Conservation (phyloP, 2,329 filamentous ascomycete genomes). For the Scorias spongiosa region DNA sequence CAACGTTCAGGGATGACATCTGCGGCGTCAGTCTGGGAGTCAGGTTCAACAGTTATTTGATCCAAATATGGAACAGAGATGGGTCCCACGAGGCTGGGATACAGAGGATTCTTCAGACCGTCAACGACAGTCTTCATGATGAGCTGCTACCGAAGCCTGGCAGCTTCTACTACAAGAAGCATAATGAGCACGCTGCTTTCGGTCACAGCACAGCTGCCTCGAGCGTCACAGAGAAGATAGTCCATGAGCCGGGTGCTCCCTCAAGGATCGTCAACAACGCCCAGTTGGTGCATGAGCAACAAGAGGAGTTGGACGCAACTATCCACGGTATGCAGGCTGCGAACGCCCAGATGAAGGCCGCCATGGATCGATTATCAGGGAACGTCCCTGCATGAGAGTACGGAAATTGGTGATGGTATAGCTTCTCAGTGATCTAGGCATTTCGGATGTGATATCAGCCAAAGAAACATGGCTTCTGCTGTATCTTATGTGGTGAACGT, state of each 20-base stretch:
- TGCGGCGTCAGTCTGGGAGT: conserved; percentile 79
- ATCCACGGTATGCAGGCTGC: not conserved
- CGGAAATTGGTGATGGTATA: too few relatives aligned
- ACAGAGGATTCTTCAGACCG: conserved; percentile 55
- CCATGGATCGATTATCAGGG: not conserved
- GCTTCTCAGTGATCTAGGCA: too few relatives aligned
- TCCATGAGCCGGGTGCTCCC: not conserved
- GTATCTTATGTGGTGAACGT: too few relatives aligned
- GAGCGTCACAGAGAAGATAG: not conserved
- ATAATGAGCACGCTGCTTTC: conserved; percentile 70
- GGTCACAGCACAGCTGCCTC: not conserved
- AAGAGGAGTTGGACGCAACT: not conserved
- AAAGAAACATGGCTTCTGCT: too few relatives aligned
- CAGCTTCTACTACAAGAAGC: conserved; percentile 62
- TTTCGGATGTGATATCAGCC: too few relatives aligned
- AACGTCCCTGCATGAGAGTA: too few relatives aligned
- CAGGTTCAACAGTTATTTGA: conserved; percentile 75
- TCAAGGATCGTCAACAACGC: not conserved
- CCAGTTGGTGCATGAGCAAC: not conserved
- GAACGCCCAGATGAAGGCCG: not conserved
- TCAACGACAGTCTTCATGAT: conserved; percentile 56
- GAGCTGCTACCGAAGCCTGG: conserved; percentile 55
- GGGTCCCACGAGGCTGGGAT: conserved; percentile 65
- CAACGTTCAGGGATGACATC: conserved; percentile 58
- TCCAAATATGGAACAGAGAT: conserved; percentile 89